Evolutionary conservation across 2,329 filamentous ascomycete species (phyloP), one percentile per base, ranked within the genome.

Genomic region (Thermoascus crustaceus): DNA sequence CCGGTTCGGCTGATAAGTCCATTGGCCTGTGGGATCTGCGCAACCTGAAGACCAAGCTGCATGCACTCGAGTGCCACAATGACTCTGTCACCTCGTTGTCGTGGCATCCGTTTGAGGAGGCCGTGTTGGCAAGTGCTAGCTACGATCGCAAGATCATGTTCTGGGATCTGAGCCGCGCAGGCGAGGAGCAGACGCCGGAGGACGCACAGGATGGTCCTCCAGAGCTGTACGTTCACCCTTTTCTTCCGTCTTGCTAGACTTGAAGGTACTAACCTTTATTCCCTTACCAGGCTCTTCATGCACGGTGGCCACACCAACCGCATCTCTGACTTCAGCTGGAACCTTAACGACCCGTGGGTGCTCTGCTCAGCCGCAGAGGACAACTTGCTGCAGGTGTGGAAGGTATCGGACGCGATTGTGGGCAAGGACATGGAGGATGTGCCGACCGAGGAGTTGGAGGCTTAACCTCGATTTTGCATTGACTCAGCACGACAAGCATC

Each of bases 301-400:
- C 91, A 98, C 54, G 91, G 91, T 42, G 91, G 91, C 20, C 93
- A 98, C 67, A 98, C 91, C 7, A 95, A 95, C 64, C 83, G 93
- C 47, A 78, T 98, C 42, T 87, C 85, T 22, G 93, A 98, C 63
- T 98, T 98, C 55, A 89, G 83, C 64, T 98, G 89, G 89, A 98
- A 98, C 63, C 78, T 79, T 48, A 94, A 94, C 57, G 87, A 95
- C 53, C 88, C 89, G 4, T 98, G 93, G 93, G 77, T 95, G 37
- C 84, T 98, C 47, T 88, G 87, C 60, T 94, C 85, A 42, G 88
- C 91, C 10, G 91, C 89, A 1, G 93, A 98, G 58, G 91, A 98
- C 66, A 98, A 98, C 56, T 71, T 96, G 47, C 75, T 98, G 44
- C 91, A 98, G 63, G 85, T 95, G 49, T 96, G 85, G 85, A 88